Percentiles rank a stretch among this genome's conserved stretches.
phyloP scores from a whole-genome alignment of 2,329 filamentous ascomycete genomes.

The Blastomyces silverae region DNA sequence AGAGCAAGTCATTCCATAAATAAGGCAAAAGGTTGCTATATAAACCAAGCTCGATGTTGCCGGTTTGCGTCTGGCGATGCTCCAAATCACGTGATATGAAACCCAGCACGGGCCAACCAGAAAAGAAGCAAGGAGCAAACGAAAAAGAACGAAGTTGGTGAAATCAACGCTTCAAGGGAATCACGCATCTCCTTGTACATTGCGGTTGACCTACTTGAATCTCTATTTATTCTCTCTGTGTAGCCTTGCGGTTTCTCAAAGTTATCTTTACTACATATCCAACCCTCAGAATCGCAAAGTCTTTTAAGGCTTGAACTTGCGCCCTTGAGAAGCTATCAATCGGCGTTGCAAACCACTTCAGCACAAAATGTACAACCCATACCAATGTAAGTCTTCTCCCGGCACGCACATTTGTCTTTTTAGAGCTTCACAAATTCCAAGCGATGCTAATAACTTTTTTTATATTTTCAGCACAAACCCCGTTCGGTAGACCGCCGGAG shows the following conservation, averaged over 20 bases:
- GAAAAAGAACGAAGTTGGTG: background rate
- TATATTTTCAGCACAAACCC: conserved; percentile 34
- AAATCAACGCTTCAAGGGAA: background rate
- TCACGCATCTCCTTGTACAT: background rate
- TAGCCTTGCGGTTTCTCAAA: background rate
- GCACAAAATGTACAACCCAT: conserved; percentile 40
- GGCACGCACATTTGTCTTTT: background rate
- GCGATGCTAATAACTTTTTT: conserved; percentile 17
- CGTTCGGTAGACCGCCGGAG: conserved; percentile 67
- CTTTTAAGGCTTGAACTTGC: conserved; percentile 1
- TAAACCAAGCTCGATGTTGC: too few species aligned
- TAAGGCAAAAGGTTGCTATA: too few species aligned
- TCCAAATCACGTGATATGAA: background rate
- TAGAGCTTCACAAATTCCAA: background rate
- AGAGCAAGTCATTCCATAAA: too few species aligned
- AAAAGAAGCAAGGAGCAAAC: background rate
- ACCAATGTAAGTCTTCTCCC: conserved; percentile 33
- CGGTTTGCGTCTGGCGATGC: background rate
- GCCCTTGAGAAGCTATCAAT: background rate
- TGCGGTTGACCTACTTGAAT: background rate
- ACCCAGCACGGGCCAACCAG: background rate
- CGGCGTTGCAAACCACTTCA: background rate
- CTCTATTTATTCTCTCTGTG: background rate
- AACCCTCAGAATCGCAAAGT: background rate
- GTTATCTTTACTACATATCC: background rate